Evolutionary conservation across 305 asterid genomes (phyloP).

Genomic region (Fraxinus ornus): DNA sequence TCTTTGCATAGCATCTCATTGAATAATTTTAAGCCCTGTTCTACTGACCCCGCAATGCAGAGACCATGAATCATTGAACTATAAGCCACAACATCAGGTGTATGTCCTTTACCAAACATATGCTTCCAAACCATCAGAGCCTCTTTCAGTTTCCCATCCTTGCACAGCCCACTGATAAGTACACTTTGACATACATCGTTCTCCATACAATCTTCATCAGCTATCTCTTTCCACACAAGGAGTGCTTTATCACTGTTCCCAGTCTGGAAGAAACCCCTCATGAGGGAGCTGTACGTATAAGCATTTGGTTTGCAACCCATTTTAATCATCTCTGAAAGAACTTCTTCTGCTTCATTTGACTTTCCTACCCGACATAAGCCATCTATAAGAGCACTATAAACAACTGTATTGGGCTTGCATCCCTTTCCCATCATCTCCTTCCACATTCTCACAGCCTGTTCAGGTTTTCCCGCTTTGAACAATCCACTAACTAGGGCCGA

Average conservation of each 20-base stretch:
- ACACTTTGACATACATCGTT: constrained; percentile 73
- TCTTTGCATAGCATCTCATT: constrained; percentile 71
- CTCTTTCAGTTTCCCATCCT: constrained; percentile 66
- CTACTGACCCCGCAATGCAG: constrained; percentile 63
- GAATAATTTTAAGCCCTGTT: constrained; percentile 74
- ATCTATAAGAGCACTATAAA: constrained; percentile 79
- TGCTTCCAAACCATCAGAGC: constrained; percentile 81
- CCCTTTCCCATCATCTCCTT: constrained; percentile 63
- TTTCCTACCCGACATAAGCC: constrained; percentile 71
- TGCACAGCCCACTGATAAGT: constrained; percentile 74
- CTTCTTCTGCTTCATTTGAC: constrained; percentile 63
- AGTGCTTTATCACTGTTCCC: constrained; percentile 66
- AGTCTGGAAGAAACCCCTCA: constrained; percentile 74
- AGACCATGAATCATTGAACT: constrained; percentile 86
- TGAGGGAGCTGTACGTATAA: constrained; percentile 68
- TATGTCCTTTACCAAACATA: constrained; percentile 61
- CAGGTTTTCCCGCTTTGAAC: constrained; percentile 65
- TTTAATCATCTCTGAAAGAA: constrained; percentile 54
- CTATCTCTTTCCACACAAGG: constrained; percentile 69
- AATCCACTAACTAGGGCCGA: constrained; percentile 80
- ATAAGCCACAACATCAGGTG: constrained; percentile 78
- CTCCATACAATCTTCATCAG: constrained; percentile 40
- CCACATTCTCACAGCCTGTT: constrained; percentile 68
- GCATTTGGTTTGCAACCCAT: constrained; percentile 69
- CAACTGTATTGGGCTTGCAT: constrained; percentile 64